Evolutionary conservation across 148 eudicot species (phyloP), one percentile per base, ranked within the genome.

Genomic region (Dysphania ambrosioides): DNA sequence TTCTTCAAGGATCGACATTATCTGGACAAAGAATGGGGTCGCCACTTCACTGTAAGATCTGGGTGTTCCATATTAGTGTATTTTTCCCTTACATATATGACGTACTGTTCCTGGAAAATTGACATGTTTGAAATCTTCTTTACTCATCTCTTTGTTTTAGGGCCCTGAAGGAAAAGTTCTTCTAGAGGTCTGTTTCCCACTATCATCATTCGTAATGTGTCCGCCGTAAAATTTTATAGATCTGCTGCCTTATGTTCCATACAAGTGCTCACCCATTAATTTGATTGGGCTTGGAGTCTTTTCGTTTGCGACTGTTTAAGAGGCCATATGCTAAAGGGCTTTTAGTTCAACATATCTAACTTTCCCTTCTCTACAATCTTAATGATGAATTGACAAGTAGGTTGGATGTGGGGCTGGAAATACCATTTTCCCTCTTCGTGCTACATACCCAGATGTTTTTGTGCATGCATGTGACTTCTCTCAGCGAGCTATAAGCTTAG

Each of bases 391-490:
- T 82, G 62, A 21, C 62, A 63, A 73, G 65, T 84, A 95, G 99
- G 89, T 92, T 79, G 99, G 99, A 51, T 95, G 99, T 83, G 99
- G 99, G 73, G 97, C 87, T 77, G 99, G 99, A 80, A 95, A 95
- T 81, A 92, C 97, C 31, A 80, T 92, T 77, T 95, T 86, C 70
- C 99, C 99, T 82, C 81, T 95, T 75, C 86, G 88, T 80, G 89
- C 96, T 55, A 83, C 91, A 13, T 90, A 86, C 65, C 94, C 91
- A 18, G 83, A 85, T 72, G 80, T 92, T 66, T 95, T 80, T 72
- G 80, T 92, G 35, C 91, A 95, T 85, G 99, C 97, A 56, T 95
- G 99, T 81, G 99, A 95, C 87, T 95, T 95, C 78, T 95, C 99
- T 64, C 87, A 88, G 10, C 89, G 97, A 47, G 99, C 99, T 24